phyloP scores from a whole-genome alignment of 805 yeast species.

The Saturnispora gosingensis region DNA sequence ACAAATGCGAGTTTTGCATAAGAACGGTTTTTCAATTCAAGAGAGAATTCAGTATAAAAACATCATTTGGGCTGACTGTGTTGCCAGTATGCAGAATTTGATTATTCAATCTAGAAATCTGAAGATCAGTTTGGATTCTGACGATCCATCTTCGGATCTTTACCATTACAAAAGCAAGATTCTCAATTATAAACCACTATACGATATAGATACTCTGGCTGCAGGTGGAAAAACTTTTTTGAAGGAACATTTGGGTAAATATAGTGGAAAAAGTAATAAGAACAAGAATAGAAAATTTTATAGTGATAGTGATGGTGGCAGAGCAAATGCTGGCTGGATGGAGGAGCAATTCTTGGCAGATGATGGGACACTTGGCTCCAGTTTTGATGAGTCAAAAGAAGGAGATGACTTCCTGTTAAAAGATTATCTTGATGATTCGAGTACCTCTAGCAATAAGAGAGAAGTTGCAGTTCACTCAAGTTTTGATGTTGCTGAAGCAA shows the following conservation, averaged over 20 bases:
- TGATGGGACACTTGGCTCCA: neutral
- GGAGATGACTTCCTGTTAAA: conserved; percentile 8
- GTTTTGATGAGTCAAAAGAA: conserved; percentile 12
- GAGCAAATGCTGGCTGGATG: conserved; percentile 30
- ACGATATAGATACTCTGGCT: conserved; percentile 50
- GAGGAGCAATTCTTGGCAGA: conserved; percentile 11
- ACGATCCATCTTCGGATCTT: conserved; percentile 40
- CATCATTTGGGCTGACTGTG: conserved; percentile 88
- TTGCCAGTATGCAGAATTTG: conserved; percentile 71
- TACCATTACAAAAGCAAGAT: conserved; percentile 39
- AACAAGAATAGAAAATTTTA: conserved; percentile 33
- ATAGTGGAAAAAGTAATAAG: conserved; percentile 44
- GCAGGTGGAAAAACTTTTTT: conserved; percentile 61
- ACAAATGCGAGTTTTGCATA: conserved; percentile 78
- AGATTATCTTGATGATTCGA: conserved; percentile 14
- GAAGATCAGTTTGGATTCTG: conserved; percentile 59
- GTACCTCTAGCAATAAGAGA: neutral
- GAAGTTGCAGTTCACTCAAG: conserved; percentile 22
- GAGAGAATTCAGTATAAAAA: conserved; percentile 76
- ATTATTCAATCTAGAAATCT: conserved; percentile 66
- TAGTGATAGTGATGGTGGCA: conserved; percentile 56
- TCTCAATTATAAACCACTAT: conserved; percentile 48
- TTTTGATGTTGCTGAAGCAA: conserved; percentile 61
- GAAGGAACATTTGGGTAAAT: conserved; percentile 54
- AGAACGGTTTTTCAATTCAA: conserved; percentile 70